Base-by-base conservation (phyloP, 164 flowering plant species). In the Kalanchoe fedtschenkoi region DNA sequence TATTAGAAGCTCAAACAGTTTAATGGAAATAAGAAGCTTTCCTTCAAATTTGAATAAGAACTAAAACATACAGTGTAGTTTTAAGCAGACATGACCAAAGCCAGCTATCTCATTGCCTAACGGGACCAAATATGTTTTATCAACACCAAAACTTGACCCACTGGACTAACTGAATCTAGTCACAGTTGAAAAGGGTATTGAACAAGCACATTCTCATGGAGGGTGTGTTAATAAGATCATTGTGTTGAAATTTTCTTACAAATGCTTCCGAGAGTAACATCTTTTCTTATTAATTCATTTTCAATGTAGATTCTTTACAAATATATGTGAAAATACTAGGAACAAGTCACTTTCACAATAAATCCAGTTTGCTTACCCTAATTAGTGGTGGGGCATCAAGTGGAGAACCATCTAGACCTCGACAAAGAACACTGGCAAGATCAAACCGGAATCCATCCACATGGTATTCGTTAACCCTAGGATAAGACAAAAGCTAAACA, bases 381-480 rank as follows among this genome's bases (percentile, higher is more conserved):
- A 93, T 69, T 62, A 93, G 66, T 14, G 99, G 99, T 5, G 99
- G 99, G 72, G 97, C 78, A 75, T 63, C 68, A 56, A 93, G 89
- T 42, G 95, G 96, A 69, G 90, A 76, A 63, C 99, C 99, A 84
- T 93, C 89, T 21, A 84, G 69, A 71, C 86, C 99, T 69, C 97
- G 90, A 66, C 99, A 93, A 67, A 93, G 96, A 66, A 93, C 88
- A 75, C 99, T 90, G 38, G 99, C 88, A 42, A 93, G 92, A 75
- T 93, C 99, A 74, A 93, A 93, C 58, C 99, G 86, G 67, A 93
- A 93, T 43, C 99, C 99, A 83, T 93, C 99, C 65, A 93, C 87
- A 67, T 93, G 97, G 75, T 93, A 93, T 66, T 93, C 99, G 59
- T 16, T 59, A 43, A 87, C 95, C 99, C 99, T 93, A 68, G 61